phyloP scores from a whole-genome alignment of 2,329 filamentous ascomycete species.

The Diplodia seriata region DNA sequence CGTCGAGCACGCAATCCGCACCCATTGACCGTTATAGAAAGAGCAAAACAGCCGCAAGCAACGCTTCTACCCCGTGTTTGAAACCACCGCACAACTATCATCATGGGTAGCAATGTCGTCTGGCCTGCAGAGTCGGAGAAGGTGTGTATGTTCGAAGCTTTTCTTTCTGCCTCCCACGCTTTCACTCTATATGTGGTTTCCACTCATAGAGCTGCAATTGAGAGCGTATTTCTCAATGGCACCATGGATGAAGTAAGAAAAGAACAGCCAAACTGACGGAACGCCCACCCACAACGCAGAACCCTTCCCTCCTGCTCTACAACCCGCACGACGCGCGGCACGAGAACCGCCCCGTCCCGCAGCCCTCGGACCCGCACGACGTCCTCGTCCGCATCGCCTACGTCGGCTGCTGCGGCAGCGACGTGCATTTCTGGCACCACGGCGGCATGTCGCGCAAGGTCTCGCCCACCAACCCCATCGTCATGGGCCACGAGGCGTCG shows the following conservation, averaged over 20 bases:
- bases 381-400: constrained; percentile 55
- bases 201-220: not conserved
- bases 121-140: constrained; percentile 26
- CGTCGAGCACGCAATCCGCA: constrained; percentile 11
- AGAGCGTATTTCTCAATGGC: not conserved
- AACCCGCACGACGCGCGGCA: constrained; percentile 47
- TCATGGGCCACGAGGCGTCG: constrained; percentile 33
- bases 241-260: not conserved
- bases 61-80: no score
- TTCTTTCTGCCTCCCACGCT: no score
- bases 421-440: constrained; percentile 32
- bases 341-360: constrained; percentile 49
- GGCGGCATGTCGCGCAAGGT: constrained; percentile 32
- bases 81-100: not conserved
- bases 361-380: constrained; percentile 47
- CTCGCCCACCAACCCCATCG: constrained; percentile 16
- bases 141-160: constrained; percentile 10
- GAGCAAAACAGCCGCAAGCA: constrained; percentile 1
- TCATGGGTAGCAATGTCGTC: constrained; percentile 11
- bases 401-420: constrained; percentile 51
- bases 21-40: constrained; percentile 3
- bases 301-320: constrained; percentile 54
- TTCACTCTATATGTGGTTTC: not conserved
- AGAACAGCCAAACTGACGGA: not conserved
- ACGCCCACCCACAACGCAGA: constrained; percentile 38